A percentile compares a stretch with the other conserved stretches of the same genome.
Evolutionary conservation across 768 basidiomycete genomes (phyloP).

Genomic region (Phaffia tasmanica): DNA sequence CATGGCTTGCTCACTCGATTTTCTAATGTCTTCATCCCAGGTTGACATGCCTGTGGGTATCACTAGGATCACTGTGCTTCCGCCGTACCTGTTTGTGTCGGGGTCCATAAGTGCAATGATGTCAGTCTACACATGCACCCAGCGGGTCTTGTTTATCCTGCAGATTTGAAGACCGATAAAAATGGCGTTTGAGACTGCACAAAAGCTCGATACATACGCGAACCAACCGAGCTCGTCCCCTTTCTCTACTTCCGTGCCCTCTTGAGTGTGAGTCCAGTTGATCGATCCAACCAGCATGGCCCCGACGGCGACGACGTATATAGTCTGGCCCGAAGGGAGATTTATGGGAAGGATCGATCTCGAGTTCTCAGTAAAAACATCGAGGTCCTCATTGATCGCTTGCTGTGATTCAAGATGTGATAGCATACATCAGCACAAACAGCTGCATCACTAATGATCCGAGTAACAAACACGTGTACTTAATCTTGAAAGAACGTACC

Average conservation of each 20-base stretch:
- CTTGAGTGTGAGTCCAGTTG: slow-evolving; percentile 46
- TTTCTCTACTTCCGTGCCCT: slow-evolving; percentile 38
- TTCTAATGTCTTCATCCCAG: slow-evolving; percentile 51
- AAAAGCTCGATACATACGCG: background rate
- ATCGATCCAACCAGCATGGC: slow-evolving; percentile 73
- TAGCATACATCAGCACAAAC: slow-evolving; percentile 1
- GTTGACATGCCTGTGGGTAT: slow-evolving; percentile 15
- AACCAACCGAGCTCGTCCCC: slow-evolving; percentile 43
- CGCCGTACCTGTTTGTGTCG: background rate
- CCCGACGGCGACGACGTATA: slow-evolving; percentile 65
- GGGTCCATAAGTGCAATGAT: slow-evolving; percentile 34
- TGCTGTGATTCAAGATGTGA: slow-evolving; percentile 9
- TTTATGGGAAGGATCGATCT: slow-evolving; percentile 48
- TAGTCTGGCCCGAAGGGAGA: slow-evolving; percentile 34
- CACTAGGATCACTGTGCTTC: slow-evolving; percentile 3
- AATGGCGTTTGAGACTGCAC: slow-evolving; percentile 35
- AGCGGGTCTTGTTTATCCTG: slow-evolving; percentile 59
- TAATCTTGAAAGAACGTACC: background rate
- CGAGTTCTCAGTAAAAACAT: slow-evolving; percentile 34
- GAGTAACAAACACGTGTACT: background rate
- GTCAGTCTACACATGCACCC: slow-evolving; percentile 49
- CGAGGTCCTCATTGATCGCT: slow-evolving; percentile 27
- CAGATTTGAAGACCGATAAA: slow-evolving; percentile 49
- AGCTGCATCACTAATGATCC: background rate
- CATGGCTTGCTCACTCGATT: slow-evolving; percentile 46